Base-by-base conservation (phyloP, 352 stramenopile species). In the Pythium dissotocum region DNA sequence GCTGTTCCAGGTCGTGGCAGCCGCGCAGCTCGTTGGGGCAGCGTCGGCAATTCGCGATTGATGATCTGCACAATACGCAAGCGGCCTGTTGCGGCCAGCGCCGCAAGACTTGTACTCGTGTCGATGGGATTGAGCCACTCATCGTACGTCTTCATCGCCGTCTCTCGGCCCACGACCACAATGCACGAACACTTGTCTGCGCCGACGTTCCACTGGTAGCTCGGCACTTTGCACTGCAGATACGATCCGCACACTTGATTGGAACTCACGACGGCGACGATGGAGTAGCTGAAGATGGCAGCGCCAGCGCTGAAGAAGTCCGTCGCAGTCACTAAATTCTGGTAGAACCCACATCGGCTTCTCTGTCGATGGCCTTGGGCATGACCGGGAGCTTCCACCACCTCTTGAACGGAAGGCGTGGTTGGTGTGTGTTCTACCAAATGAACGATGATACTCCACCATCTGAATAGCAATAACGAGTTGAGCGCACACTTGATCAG, bases 401-500 rank as follows among this genome's bases (percentile, higher is more conserved):
- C 33, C 18, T 28, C 18, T 49, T 2, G 7, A 33, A 35, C 7
- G 12, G 51, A 35, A n/a, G 59, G 9, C 58, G 44, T 21, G 12
- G 49, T 13, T 4, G 13, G 48, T 33, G 30, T 16, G 28, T 28
- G 36, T 40, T 10, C 52, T 2, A 26, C 55, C 33, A 28, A 73
- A 36, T 63, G 16, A 26, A 61, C 14, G 46, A 85, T 83, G 12
- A 75, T 77, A 0, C 75, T 72, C 18, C 53, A 60, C 76, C 79
- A 85, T 59, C 83, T 85, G 58, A 72, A 78, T 1, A 88, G 55
- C 0, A 73, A 79, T 0, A 85, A 57, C 1, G 70, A 16, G 33
- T 81, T 79, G 5, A 88, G 71, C 6, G 55, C 70, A 2, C 59
- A 75, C 24, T 84, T 85, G n/a, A 76, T 67, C 16, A 74, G 61